Base-by-base conservation (phyloP, 2,329 filamentous ascomycete species). In the Ceratocystis lukuohia region DNA sequence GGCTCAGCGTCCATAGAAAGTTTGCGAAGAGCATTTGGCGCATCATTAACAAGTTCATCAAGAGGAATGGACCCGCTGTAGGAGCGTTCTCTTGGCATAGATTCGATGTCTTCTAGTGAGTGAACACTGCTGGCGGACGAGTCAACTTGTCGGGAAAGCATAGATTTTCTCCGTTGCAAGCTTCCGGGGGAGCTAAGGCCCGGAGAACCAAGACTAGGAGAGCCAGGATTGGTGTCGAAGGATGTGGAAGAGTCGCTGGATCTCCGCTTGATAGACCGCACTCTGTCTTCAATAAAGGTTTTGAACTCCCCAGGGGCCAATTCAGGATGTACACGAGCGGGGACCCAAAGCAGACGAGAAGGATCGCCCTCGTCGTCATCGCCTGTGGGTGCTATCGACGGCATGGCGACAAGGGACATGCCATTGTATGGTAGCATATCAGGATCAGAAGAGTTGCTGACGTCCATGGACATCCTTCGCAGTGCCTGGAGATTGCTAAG, bases 271-370 rank as follows among this genome's bases (percentile, higher is more conserved):
- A 97, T 96, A 45, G 89, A 88, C 71, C 96, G 89, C 12, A 96
- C 90, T 72, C 92, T 87, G 69, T 92, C 95, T 72, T 99, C 93
- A 1, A 99, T 82, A 71, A 97, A 99, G 0, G 88, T 93, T 76
- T 96, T 96, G 80, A 97, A 99, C 71, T 96, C 94, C 73, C 89
- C 91, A 0, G 94, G 94, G 2, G 94, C 94, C 62, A 99, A 80
- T 75, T 99, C 94, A 0, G 94, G 94, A 72, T 99, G 94, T 33
- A 99, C 82, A 67, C 91, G 85, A 28, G 94, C 94, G 4, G 94
- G 94, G 5, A 99, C 94, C 94, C 94, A 99, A 70, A 97, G 89
- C 68, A 97, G 77, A 69, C 91, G 84, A 1, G 92, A 91, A 6
- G 91, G 85, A 73, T 97, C 93, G 71, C 91, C 88, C 74, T 96